phyloP scores from a whole-genome alignment of 2,329 filamentous ascomycete species.

The Cladosporium colombiae region DNA sequence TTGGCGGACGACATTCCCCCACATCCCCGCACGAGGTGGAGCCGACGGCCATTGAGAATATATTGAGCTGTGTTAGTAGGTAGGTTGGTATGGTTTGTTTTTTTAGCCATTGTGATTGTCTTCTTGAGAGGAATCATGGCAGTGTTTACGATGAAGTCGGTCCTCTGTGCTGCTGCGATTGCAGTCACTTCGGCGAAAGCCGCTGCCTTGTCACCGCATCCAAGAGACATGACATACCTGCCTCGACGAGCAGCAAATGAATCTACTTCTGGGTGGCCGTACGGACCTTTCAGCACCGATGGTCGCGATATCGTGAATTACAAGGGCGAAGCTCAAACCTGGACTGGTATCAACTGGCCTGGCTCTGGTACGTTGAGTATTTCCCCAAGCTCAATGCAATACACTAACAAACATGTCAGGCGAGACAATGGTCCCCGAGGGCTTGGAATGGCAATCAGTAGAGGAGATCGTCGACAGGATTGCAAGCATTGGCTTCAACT shows the following conservation, averaged over 20 bases:
- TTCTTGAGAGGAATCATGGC: background rate
- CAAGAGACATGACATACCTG: slow-evolving; percentile 15
- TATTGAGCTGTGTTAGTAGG: background rate
- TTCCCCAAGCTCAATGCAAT: no score
- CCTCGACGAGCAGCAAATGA: slow-evolving; percentile 6
- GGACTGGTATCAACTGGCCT: slow-evolving; percentile 39
- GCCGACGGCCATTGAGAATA: slow-evolving; percentile 15
- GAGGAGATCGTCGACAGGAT: slow-evolving; percentile 34
- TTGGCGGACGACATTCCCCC: slow-evolving; percentile 14
- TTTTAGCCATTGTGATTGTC: background rate
- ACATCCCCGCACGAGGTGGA: slow-evolving; percentile 19
- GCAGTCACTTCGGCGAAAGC: slow-evolving; percentile 7
- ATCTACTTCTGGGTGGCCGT: slow-evolving; percentile 24
- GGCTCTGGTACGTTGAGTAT: slow-evolving; percentile 24
- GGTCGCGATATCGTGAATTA: slow-evolving; percentile 30
- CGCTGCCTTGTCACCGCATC: slow-evolving; percentile 12
- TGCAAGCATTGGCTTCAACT: slow-evolving; percentile 37
- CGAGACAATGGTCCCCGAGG: slow-evolving; percentile 39
- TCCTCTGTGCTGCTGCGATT: slow-evolving; percentile 10
- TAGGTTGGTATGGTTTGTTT: background rate
- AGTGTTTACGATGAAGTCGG: slow-evolving; percentile 4
- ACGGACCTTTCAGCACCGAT: slow-evolving; percentile 40
- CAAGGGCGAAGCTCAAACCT: slow-evolving; percentile 32
- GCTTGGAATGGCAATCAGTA: slow-evolving; percentile 36
- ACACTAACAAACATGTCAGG: slow-evolving; percentile 11